Base-by-base conservation (phyloP, 1,284 basidiomycete genomes). In the Pseudozyma sp. region DNA sequence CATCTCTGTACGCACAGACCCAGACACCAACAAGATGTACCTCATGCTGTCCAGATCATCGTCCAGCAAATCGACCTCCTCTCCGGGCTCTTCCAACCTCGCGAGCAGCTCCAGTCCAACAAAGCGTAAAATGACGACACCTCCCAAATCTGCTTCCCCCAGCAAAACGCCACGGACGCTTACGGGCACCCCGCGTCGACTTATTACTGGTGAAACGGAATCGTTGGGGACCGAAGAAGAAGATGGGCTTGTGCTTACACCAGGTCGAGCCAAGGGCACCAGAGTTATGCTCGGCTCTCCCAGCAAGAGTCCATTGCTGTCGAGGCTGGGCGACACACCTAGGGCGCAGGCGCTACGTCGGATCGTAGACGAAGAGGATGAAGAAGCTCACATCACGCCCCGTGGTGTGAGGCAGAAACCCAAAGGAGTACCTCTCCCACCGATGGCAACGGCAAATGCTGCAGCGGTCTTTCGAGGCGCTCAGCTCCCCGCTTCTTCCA, bases 11-110 rank as follows among this genome's bases (percentile, higher is more conserved):
- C 62, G 73, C n/a, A 68, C 68, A 8, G 76, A 76, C 48, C 76
- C 76, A 5, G 76, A 78, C 47, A 72, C 54, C 19, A 73, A 72
- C 47, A 78, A 78, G 56, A 61, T 77, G 56, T 77, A 51, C 40
- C 58, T 77, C 14, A 34, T 69, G 48, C 43, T 74, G 14, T 43
- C 64, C 40, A 54, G 53, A 19, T 63, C 58, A 3, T 51, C 56
- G n/a, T 33, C 48, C 37, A 65, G 62, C 29, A 4, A 57, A 13
- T 8, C 55, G 1, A 10, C 58, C 1, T 43, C 54, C 11, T n/a
- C 47, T 9, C 9, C 54, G 7, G 10, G 17, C 3, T 14, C 16
- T 31, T 19, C 34, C 17, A 10, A 51, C 17, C 14, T 19, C 29
- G 46, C 51, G 10, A 53, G 39, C 30, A 50, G 49, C 13, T 50